Evolutionary conservation across 495 filamentous ascomycete species (phyloP).

Genomic region (Penicillium pulvis): DNA sequence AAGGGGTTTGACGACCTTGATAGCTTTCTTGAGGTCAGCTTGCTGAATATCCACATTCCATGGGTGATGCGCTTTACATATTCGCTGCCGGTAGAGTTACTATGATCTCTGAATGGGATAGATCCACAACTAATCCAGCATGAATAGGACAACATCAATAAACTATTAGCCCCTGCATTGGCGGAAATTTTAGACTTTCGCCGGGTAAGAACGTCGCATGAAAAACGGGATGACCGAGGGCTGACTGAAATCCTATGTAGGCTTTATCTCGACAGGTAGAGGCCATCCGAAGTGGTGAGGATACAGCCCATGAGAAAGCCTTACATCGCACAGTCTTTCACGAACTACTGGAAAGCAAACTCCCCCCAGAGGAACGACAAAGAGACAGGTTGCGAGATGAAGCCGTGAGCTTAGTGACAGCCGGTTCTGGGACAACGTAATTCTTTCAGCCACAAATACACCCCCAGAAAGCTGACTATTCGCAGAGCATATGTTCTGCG

Average conservation of each 20-base stretch:
- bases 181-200: not conserved
- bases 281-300: not conserved
- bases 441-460: no score
- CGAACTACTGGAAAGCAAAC: not conserved
- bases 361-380: not conserved
- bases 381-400: constrained; percentile 1
- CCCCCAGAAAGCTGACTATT: no score
- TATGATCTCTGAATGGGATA: no score
- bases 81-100: not conserved
- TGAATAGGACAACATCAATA: not conserved
- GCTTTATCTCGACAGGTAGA: not conserved
- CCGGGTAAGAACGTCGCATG: not conserved
- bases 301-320: not conserved
- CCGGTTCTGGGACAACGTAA: not conserved
- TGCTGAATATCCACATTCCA: constrained; percentile 1
- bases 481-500: no score
- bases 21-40: constrained; percentile 3
- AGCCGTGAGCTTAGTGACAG: constrained; percentile 1
- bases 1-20: constrained; percentile 1
- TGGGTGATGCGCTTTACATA: not conserved
- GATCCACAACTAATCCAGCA: not conserved
- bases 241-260: not conserved
- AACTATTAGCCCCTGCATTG: not conserved
- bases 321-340: not conserved
- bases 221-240: no score